phyloP scores from a whole-genome alignment of 768 basidiomycete genomes.

The Termitomyces sp. region DNA sequence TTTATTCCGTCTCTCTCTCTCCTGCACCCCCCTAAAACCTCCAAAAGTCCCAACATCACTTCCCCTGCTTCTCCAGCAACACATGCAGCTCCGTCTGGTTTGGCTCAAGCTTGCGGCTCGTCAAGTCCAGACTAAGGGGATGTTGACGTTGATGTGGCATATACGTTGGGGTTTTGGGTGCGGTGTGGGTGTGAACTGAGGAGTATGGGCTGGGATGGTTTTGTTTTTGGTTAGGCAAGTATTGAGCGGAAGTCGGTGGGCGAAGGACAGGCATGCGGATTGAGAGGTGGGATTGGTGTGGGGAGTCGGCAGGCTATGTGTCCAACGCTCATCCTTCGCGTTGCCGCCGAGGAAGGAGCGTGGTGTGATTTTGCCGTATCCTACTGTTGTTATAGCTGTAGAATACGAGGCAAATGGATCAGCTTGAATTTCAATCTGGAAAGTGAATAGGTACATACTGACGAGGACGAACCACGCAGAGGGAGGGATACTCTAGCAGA shows the following conservation, averaged over 20 bases:
- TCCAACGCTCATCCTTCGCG: constrained; percentile 12
- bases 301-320: neutral
- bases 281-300: constrained; percentile 11
- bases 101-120: constrained; percentile 58
- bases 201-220: neutral
- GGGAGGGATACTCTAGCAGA: constrained; percentile 34
- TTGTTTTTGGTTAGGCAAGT: neutral
- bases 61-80: constrained; percentile 57
- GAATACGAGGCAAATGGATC: too few relatives aligned
- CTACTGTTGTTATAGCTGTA: constrained; percentile 30
- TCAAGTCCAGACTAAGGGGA: constrained; percentile 32
- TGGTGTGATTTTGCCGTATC: constrained; percentile 91
- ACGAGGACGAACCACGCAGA: constrained; percentile 76
- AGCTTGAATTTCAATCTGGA: too few relatives aligned
- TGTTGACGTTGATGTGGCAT: neutral
- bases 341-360: constrained; percentile 78
- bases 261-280: neutral
- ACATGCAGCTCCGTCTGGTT: constrained; percentile 59
- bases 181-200: neutral
- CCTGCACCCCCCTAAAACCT: constrained; percentile 1
- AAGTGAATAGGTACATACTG: constrained; percentile 49
- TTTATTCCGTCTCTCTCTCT: too few relatives aligned
- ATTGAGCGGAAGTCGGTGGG: neutral
- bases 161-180: neutral
- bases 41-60: constrained; percentile 39